Evolutionary conservation across 2,329 filamentous ascomycete species (phyloP).

Genomic region (Ceratocystis huliohia): DNA sequence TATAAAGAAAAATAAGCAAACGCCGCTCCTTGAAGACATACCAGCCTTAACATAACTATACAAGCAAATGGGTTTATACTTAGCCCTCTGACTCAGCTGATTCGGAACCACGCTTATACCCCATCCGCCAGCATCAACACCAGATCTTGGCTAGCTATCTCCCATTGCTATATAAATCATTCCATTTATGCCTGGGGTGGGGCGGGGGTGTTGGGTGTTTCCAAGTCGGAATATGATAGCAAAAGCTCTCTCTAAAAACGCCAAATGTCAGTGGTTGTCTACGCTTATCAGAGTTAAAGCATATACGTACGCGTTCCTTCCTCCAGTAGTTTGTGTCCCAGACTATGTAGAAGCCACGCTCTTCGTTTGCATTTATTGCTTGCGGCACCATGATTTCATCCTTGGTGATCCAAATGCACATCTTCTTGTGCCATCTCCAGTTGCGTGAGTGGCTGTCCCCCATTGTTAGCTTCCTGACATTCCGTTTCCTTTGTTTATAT

Average conservation of each 20-base stretch:
- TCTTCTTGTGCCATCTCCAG: slow-evolving; percentile 57
- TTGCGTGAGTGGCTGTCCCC: slow-evolving; percentile 45
- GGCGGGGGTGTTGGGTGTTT: slow-evolving; percentile 30
- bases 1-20: neutral
- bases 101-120: neutral
- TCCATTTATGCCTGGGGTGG: neutral
- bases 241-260: neutral
- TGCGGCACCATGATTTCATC: slow-evolving; percentile 54
- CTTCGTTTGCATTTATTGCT: slow-evolving; percentile 43
- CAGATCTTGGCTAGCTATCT: too few species aligned
- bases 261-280: slow-evolving; percentile 4
- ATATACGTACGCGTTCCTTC: slow-evolving; percentile 45
- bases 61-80: neutral
- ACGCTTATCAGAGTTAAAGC: neutral
- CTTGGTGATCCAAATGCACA: slow-evolving; percentile 54
- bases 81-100: too few species aligned
- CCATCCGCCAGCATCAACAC: neutral
- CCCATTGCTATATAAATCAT: neutral
- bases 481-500: slow-evolving; percentile 14
- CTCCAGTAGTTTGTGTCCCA: slow-evolving; percentile 52
- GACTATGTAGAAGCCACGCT: slow-evolving; percentile 54
- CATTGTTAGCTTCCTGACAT: neutral
- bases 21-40: neutral
- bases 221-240: slow-evolving; percentile 46
- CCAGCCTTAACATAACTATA: neutral